A percentile compares a stretch with the other conserved stretches of the same genome.
These are phyloP conservation scores for Phyllosticta paracitricarpa DNA, from an alignment of 2,329 filamentous ascomycete species.

Conservation along the genomic window DNA sequence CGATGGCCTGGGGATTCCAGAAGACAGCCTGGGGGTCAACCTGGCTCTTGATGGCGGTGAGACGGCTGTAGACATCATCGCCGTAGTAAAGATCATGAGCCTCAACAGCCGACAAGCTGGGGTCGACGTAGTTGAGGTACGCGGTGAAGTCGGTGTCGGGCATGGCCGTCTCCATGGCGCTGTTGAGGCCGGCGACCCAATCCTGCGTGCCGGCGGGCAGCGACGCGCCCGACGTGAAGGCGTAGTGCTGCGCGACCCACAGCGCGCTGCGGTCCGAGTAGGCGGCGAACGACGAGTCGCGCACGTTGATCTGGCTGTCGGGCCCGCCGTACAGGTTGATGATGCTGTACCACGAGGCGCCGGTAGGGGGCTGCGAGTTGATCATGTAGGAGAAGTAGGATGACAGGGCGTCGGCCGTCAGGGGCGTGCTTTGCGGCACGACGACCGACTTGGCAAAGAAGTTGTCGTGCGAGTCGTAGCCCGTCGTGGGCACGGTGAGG, in stretches of 20 bases:
- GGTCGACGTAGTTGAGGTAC: conserved; percentile 47
- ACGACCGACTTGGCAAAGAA: conserved; percentile 33
- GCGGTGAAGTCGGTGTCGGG: conserved; percentile 34
- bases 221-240: conserved; percentile 6
- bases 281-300: conserved; percentile 23
- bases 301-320: conserved; percentile 25
- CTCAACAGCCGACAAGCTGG: conserved; percentile 35
- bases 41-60: conserved; percentile 30
- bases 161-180: conserved; percentile 28
- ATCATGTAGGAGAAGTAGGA: conserved; percentile 24
- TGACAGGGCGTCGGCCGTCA: conserved; percentile 19
- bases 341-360: conserved; percentile 25
- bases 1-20: conserved; percentile 30
- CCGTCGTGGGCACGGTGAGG: conserved; percentile 22
- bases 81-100: conserved; percentile 44
- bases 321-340: conserved; percentile 31
- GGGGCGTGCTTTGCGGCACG: conserved; percentile 25
- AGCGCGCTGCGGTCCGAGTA: conserved; percentile 27
- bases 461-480: conserved; percentile 29
- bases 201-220: conserved; percentile 25
- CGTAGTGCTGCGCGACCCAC: conserved; percentile 30
- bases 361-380: conserved; percentile 8
- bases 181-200: conserved; percentile 35
- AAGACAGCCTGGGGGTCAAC: conserved; percentile 31
- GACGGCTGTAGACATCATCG: conserved; percentile 22